Evolutionary conservation across 73 alveolate genomes (phyloP).

Genomic region (Uronychia setigera): DNA sequence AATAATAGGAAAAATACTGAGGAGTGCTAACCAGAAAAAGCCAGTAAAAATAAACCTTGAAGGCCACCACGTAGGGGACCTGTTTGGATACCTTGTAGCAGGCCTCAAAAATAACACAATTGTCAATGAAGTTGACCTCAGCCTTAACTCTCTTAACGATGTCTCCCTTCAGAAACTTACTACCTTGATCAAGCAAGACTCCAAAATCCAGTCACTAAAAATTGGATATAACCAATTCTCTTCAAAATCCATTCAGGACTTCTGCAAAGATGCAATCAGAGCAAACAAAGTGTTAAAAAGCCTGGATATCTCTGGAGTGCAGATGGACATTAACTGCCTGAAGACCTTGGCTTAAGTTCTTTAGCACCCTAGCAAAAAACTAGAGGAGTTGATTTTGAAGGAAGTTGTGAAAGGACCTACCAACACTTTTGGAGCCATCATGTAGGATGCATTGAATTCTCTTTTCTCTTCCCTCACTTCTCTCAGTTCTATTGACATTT

Average conservation of each 20-base stretch:
- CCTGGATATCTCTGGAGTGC: neutral
- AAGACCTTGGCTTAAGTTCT: neutral
- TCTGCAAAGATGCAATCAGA: neutral
- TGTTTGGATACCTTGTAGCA: constrained; percentile 1
- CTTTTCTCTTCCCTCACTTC: neutral
- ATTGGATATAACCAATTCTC: constrained; percentile 18
- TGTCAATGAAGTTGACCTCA: constrained; percentile 18
- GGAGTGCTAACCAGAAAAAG: constrained; percentile 15
- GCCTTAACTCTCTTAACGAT: constrained; percentile 13
- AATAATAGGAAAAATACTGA: constrained; percentile 19
- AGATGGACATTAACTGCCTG: neutral
- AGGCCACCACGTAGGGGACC: neutral
- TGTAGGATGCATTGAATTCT: neutral
- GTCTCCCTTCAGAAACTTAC: constrained; percentile 1
- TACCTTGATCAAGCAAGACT: constrained; percentile 1
- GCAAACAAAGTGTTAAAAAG: neutral
- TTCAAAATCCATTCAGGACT: neutral
- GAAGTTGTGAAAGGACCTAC: neutral
- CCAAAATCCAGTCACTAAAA: neutral
- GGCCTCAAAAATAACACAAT: constrained; percentile 30
- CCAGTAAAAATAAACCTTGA: constrained; percentile 6
- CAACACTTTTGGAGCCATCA: too few relatives aligned
- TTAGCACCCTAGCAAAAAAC: too few relatives aligned
- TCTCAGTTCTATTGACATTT: neutral
- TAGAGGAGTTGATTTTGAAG: neutral